Percentiles rank a stretch among this genome's conserved stretches.
phyloP scores from a whole-genome alignment of 192 early-diverging fungal genomes.

The Umbelopsis vinacea region DNA sequence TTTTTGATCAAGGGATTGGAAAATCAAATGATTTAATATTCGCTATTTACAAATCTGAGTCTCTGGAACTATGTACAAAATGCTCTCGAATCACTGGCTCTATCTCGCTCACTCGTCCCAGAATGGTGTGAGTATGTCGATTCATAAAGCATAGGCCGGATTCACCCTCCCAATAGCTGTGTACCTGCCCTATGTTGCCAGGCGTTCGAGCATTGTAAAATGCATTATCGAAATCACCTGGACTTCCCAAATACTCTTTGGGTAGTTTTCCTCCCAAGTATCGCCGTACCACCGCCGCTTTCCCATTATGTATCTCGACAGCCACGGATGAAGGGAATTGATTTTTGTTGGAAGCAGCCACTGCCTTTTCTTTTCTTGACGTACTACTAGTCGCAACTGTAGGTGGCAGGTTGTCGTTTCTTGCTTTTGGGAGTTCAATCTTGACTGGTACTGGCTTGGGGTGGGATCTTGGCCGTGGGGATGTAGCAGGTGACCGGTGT shows the following conservation, averaged over 20 bases:
- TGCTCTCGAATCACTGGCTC: neutral
- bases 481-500: neutral
- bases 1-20: no score
- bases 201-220: neutral
- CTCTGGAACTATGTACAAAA: neutral
- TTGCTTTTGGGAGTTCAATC: neutral
- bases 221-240: neutral
- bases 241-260: neutral
- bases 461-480: neutral
- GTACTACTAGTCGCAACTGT: neutral
- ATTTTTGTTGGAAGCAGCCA: neutral
- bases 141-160: neutral
- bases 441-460: no score
- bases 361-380: neutral
- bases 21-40: no score
- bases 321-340: no score
- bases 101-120: neutral
- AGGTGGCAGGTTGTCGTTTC: neutral
- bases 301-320: neutral
- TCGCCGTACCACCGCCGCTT: neutral
- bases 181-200: neutral
- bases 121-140: neutral
- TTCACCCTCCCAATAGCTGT: neutral
- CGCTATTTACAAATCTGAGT: constrained; percentile 5
- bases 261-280: neutral